phyloP scores from a whole-genome alignment of 78 protist species.

The Pigoraptor vietnamica region DNA sequence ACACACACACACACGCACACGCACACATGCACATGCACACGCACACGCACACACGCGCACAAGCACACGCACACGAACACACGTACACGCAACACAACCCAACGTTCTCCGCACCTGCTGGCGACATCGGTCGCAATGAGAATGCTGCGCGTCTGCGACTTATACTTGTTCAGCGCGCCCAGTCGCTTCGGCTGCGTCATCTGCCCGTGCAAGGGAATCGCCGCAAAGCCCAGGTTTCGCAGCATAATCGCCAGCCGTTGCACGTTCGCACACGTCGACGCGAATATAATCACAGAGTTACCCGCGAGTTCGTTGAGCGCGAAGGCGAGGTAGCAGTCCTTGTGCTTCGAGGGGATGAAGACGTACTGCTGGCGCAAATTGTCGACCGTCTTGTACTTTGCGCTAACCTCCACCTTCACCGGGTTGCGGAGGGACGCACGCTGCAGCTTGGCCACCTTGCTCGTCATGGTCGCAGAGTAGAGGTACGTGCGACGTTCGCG shows the following conservation, averaged over 20 bases:
- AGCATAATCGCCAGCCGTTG: constrained; percentile 41
- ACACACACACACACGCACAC: too few species aligned
- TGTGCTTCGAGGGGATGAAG: constrained; percentile 83
- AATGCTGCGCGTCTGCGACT: constrained; percentile 20
- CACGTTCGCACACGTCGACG: constrained; percentile 28
- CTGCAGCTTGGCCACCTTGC: constrained; percentile 89
- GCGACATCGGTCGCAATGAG: constrained; percentile 90
- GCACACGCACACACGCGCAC: too few species aligned
- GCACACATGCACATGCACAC: too few species aligned
- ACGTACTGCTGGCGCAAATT: constrained; percentile 78
- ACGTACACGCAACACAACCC: too few species aligned
- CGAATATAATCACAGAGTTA: constrained; percentile 73
- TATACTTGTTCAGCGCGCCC: constrained; percentile 55
- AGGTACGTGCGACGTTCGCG: constrained; percentile 73
- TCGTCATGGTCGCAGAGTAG: constrained; percentile 98
- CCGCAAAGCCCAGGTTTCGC: constrained; percentile 74
- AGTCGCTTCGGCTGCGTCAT: constrained; percentile 75
- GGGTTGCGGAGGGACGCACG: constrained; percentile 88
- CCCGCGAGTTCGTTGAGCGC: constrained; percentile 19
- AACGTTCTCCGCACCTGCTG: neutral
- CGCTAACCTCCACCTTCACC: constrained; percentile 50
- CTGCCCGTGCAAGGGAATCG: constrained; percentile 91
- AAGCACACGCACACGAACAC: too few species aligned
- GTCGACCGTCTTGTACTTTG: constrained; percentile 67
- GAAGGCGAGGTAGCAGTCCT: constrained; percentile 75